Conservation (phyloP, 768 basidiomycete genomes). For the Pleurotus djamor region DNA sequence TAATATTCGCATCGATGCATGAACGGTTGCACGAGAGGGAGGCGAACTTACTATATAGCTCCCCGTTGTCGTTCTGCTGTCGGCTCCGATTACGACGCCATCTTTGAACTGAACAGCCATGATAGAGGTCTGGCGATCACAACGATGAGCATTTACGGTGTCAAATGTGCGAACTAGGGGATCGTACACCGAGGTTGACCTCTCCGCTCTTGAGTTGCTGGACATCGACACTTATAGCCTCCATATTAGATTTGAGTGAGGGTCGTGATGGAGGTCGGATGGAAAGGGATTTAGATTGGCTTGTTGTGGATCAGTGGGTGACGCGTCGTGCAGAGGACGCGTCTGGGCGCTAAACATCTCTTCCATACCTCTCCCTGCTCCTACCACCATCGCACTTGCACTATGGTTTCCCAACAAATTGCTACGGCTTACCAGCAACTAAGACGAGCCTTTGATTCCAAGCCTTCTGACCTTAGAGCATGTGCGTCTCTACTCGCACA, state of each 20-base stretch:
- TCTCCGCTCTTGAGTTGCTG: conserved; percentile 90
- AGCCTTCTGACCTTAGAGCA: conserved; percentile 66
- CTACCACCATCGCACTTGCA: background rate
- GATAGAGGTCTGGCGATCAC: conserved; percentile 78
- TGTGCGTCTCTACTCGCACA: conserved; percentile 61
- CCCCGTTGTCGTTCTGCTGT: conserved; percentile 95
- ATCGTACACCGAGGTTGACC: conserved; percentile 92
- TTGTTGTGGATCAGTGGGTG: conserved; percentile 11
- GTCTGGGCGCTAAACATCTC: conserved; percentile 11
- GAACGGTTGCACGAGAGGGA: background rate
- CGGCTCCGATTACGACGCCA: conserved; percentile 96
- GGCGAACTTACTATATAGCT: conserved; percentile 79
- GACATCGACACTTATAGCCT: conserved; percentile 66
- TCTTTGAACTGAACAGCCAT: conserved; percentile 98
- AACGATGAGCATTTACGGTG: too few species aligned
- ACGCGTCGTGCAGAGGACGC: conserved; percentile 48
- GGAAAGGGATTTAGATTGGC: too few species aligned
- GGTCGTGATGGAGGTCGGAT: conserved; percentile 9
- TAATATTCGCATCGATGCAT: conserved; percentile 24
- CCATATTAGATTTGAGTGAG: conserved; percentile 37
- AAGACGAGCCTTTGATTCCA: conserved; percentile 60
- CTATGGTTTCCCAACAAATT: conserved; percentile 54
- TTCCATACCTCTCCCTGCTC: conserved; percentile 14
- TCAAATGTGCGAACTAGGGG: background rate
- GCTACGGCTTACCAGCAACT: conserved; percentile 65